Conservation (phyloP, 2,329 filamentous ascomycete species). For the Cladophialophora exuberans region DNA sequence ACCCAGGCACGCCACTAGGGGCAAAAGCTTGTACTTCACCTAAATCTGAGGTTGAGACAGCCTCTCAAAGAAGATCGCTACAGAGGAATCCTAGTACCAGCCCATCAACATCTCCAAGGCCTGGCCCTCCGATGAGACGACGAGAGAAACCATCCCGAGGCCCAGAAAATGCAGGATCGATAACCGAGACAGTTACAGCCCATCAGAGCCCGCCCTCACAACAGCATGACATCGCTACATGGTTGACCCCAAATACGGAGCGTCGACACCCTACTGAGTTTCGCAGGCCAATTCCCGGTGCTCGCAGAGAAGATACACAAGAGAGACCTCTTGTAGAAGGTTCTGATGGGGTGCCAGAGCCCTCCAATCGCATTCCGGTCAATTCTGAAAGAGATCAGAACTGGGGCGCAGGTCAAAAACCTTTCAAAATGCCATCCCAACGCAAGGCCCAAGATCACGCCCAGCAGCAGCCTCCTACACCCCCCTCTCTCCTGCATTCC, state of each 20-base stretch:
- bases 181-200: not conserved
- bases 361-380: too few species aligned
- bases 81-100: conserved; percentile 6
- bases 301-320: not conserved
- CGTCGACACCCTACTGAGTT: not conserved
- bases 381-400: conserved; percentile 22
- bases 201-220: not conserved
- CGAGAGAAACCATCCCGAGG: not conserved
- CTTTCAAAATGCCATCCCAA: conserved; percentile 19
- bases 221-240: conserved; percentile 9
- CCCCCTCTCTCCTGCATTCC: not conserved
- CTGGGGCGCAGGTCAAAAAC: conserved; percentile 17
- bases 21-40: not conserved
- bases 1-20: not conserved
- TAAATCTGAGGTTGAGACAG: not conserved
- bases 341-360: not conserved
- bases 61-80: not conserved
- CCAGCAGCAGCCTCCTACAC: not conserved
- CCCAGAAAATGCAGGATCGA: not conserved
- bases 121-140: conserved; percentile 24
- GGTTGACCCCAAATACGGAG: conserved; percentile 17
- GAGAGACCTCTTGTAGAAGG: not conserved
- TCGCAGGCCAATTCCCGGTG: not conserved
- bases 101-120: conserved; percentile 21
- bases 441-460: conserved; percentile 16